Conservation (phyloP, 1,139 yeast species). For the Wickerhamiella infanticola region DNA sequence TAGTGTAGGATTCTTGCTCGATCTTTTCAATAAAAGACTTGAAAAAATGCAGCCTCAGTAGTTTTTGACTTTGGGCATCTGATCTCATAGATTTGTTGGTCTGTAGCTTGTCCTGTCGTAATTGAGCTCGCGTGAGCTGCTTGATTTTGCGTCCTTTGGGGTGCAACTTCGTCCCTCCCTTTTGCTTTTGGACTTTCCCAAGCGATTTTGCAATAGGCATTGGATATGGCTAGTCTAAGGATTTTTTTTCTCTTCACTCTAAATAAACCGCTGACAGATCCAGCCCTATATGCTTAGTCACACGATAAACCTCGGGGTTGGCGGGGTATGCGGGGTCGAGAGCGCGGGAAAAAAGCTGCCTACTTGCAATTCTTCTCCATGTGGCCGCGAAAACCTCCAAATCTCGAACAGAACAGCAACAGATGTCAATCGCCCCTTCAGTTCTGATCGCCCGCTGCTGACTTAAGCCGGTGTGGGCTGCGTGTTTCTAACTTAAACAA, state of each 20-base stretch:
- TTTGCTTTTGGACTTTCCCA: constrained; percentile 54
- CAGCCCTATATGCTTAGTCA: neutral
- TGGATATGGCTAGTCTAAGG: neutral
- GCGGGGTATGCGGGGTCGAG: neutral
- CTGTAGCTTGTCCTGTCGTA: constrained; percentile 58
- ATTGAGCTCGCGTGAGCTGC: constrained; percentile 69
- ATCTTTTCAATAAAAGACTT: constrained; percentile 39
- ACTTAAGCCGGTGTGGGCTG: neutral
- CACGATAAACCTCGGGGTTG: neutral
- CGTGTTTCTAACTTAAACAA: neutral
- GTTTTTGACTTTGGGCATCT: constrained; percentile 32
- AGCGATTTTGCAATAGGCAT: constrained; percentile 76
- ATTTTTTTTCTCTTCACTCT: neutral
- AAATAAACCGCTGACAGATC: neutral
- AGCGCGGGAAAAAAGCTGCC: no score
- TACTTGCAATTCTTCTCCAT: no score
- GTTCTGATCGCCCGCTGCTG: neutral
- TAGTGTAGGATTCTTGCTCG: constrained; percentile 30
- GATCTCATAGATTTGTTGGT: constrained; percentile 46
- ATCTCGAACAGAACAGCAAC: no score
- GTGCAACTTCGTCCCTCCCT: constrained; percentile 40
- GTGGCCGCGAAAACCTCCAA: no score
- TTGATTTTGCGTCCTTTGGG: constrained; percentile 81
- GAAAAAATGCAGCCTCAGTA: constrained; percentile 41
- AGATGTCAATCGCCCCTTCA: no score